Conservation (phyloP, 2,329 filamentous ascomycete species). For the Ceratocystis harringtonii region DNA sequence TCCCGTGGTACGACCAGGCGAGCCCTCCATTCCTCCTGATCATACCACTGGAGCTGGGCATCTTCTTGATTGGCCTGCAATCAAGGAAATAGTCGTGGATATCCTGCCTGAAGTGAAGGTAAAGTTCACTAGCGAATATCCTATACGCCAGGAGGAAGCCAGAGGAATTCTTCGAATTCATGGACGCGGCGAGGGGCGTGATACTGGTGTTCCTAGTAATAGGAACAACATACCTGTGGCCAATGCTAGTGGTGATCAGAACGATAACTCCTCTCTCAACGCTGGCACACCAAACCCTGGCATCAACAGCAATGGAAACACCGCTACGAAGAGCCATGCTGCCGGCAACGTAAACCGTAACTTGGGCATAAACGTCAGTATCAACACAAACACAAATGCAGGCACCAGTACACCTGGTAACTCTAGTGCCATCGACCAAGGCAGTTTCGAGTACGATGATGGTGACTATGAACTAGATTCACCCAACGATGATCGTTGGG, state of each 20-base stretch:
- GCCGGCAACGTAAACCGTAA: background rate
- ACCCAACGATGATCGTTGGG: conserved; percentile 37
- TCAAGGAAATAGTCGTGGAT: conserved; percentile 45
- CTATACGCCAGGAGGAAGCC: conserved; percentile 58
- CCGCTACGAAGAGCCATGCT: background rate
- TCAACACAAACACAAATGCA: background rate
- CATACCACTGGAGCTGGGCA: conserved; percentile 85
- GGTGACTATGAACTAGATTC: conserved; percentile 33
- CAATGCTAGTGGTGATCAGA: background rate
- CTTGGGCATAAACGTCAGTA: background rate
- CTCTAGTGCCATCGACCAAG: conserved; percentile 22
- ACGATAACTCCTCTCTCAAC: background rate
- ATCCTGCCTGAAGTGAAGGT: conserved; percentile 36
- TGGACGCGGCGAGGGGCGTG: conserved; percentile 54
- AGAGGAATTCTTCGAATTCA: conserved; percentile 62
- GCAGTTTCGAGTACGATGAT: conserved; percentile 29
- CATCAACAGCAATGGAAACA: background rate
- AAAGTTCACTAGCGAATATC: conserved; percentile 51
- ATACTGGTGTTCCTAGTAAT: conserved; percentile 20
- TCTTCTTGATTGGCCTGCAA: conserved; percentile 57
- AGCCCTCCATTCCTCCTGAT: conserved; percentile 62
- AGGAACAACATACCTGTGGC: background rate
- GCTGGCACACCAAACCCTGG: background rate
- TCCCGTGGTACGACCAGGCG: conserved; percentile 38
- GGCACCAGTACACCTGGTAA: background rate